These are phyloP conservation scores for Colletotrichum tropicale DNA, from an alignment of 2,329 filamentous ascomycete genomes.

Conservation along the genomic window DNA sequence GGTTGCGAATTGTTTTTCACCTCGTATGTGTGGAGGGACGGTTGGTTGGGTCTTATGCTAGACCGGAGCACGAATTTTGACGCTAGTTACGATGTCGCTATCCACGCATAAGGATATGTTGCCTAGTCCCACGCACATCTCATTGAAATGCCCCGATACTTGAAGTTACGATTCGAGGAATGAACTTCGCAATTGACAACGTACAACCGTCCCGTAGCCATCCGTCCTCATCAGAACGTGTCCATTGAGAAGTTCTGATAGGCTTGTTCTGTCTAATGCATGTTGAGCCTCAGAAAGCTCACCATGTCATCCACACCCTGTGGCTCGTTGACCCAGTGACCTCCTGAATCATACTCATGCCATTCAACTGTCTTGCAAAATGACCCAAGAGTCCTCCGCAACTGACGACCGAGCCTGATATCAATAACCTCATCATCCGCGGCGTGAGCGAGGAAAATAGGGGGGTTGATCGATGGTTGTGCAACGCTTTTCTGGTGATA, in stretches of 20 bases:
- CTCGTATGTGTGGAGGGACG: neutral
- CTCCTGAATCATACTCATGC: conserved; percentile 31
- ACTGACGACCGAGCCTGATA: conserved; percentile 24
- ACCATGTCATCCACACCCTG: conserved; percentile 27
- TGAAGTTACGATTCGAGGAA: neutral
- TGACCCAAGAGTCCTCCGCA: conserved; percentile 24
- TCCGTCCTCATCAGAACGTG: neutral
- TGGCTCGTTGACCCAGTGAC: conserved; percentile 31
- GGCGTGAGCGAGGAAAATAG: conserved; percentile 30
- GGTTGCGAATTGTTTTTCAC: neutral
- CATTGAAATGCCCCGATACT: neutral
- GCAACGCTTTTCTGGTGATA: neutral
- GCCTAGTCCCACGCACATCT: neutral
- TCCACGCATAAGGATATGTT: neutral
- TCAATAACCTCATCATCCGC: conserved; percentile 32
- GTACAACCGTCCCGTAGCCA: neutral
- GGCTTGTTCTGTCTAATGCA: neutral
- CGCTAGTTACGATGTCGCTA: neutral
- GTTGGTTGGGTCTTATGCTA: neutral
- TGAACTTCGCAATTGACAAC: neutral
- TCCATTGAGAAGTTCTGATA: neutral
- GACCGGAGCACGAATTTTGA: neutral
- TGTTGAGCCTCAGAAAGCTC: neutral
- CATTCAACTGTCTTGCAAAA: conserved; percentile 23
- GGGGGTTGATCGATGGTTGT: neutral